Conservation (phyloP, 108 stramenopile species). For the Pseudonitzschia multiseries region DNA sequence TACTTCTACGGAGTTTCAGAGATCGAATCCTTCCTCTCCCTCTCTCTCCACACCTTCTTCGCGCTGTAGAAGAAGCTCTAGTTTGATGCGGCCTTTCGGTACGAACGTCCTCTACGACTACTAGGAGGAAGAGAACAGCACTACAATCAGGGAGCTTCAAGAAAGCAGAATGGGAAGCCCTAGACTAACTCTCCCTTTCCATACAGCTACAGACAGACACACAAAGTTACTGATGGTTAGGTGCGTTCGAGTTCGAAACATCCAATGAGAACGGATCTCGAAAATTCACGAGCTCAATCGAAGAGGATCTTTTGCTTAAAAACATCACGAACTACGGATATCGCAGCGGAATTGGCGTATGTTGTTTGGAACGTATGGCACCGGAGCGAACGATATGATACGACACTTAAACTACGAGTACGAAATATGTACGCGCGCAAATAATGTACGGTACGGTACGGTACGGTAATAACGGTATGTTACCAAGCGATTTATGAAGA, state of each 20-base stretch:
- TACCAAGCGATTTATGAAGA: no score
- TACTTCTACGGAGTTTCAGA: neutral
- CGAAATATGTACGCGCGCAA: no score
- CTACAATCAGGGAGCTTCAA: neutral
- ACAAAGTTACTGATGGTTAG: neutral
- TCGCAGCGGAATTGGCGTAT: no score
- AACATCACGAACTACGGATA: neutral
- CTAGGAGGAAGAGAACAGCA: neutral
- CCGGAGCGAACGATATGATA: no score
- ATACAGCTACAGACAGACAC: no score
- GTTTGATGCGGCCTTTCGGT: neutral
- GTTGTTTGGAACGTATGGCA: no score
- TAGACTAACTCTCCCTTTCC: no score
- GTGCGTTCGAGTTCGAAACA: neutral
- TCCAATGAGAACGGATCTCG: neutral
- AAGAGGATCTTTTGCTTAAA: neutral
- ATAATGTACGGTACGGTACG: no score
- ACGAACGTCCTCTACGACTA: neutral
- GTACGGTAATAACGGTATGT: no score
- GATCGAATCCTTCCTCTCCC: neutral
- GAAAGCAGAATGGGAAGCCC: neutral
- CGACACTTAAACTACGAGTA: no score
- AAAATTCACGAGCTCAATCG: neutral
- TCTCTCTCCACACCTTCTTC: neutral
- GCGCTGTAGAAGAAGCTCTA: neutral